Evolutionary conservation across 352 stramenopile genomes (phyloP).

Genomic region (Elongisporangium undulatum): DNA sequence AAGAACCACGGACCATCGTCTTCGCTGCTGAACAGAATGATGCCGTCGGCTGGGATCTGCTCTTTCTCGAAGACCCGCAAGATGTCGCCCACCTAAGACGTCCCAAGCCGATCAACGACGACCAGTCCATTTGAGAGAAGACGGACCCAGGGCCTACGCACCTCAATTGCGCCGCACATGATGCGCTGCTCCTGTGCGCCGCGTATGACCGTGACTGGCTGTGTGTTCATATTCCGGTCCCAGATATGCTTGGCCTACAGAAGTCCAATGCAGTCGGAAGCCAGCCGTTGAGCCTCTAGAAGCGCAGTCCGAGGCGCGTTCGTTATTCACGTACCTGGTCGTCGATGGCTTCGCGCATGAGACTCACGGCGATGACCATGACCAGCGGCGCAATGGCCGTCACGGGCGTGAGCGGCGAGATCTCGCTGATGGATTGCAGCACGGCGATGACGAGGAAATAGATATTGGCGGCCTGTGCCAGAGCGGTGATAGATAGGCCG

Average conservation of each 20-base stretch:
- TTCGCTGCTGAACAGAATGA: constrained; percentile 85
- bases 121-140: not conserved
- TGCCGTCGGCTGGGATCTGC: constrained; percentile 88
- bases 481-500: no score
- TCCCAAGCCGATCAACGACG: not conserved
- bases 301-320: no score
- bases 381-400: constrained; percentile 79
- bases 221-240: constrained; percentile 60
- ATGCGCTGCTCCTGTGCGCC: constrained; percentile 58
- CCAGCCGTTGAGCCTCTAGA: not conserved
- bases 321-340: constrained; percentile 39
- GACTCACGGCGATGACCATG: constrained; percentile 75
- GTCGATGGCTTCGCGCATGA: constrained; percentile 76
- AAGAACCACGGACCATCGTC: constrained; percentile 39
- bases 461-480: constrained; percentile 87
- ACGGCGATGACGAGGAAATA: constrained; percentile 93
- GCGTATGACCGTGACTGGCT: constrained; percentile 46
- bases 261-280: not conserved
- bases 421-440: constrained; percentile 87
- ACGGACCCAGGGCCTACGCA: constrained; percentile 9
- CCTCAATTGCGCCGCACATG: constrained; percentile 72
- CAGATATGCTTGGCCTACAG: constrained; percentile 52
- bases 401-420: constrained; percentile 65
- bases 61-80: constrained; percentile 82
- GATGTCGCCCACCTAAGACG: constrained; percentile 76